phyloP scores from a whole-genome alignment of 768 basidiomycete species.

The Termitomyces bulborhizus region DNA sequence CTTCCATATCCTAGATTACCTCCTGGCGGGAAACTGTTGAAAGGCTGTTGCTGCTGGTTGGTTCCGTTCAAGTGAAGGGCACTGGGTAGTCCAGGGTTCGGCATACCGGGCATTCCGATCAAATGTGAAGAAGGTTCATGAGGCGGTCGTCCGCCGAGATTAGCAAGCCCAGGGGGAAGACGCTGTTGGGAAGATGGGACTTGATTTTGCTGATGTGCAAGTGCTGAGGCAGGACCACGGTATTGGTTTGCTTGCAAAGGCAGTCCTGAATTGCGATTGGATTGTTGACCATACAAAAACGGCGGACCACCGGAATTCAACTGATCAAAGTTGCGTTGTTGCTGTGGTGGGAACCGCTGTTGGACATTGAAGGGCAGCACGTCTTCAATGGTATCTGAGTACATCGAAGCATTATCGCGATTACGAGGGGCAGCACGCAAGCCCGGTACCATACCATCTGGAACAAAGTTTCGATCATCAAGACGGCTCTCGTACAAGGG shows the following conservation, averaged over 20 bases:
- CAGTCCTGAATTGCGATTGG: constrained; percentile 45
- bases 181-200: constrained; percentile 46
- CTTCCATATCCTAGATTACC: constrained; percentile 39
- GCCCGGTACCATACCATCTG: constrained; percentile 84
- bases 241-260: constrained; percentile 57
- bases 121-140: constrained; percentile 72
- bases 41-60: constrained; percentile 39
- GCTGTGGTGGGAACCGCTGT: constrained; percentile 46
- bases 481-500: constrained; percentile 66
- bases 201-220: constrained; percentile 37
- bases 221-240: constrained; percentile 68
- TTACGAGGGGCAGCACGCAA: constrained; percentile 61
- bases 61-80: constrained; percentile 40
- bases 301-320: constrained; percentile 46
- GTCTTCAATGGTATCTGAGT: constrained; percentile 53
- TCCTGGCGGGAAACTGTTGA: constrained; percentile 45
- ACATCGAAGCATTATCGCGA: constrained; percentile 48
- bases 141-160: constrained; percentile 75
- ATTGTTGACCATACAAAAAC: constrained; percentile 49
- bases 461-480: constrained; percentile 74
- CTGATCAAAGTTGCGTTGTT: constrained; percentile 48
- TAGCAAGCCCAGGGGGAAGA: constrained; percentile 75
- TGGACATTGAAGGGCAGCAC: constrained; percentile 58
- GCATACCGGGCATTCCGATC: constrained; percentile 40
- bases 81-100: constrained; percentile 39